Evolutionary conservation across 176 grass and related monocot genomes (phyloP).

Genomic region (Zoysia pacifica): DNA sequence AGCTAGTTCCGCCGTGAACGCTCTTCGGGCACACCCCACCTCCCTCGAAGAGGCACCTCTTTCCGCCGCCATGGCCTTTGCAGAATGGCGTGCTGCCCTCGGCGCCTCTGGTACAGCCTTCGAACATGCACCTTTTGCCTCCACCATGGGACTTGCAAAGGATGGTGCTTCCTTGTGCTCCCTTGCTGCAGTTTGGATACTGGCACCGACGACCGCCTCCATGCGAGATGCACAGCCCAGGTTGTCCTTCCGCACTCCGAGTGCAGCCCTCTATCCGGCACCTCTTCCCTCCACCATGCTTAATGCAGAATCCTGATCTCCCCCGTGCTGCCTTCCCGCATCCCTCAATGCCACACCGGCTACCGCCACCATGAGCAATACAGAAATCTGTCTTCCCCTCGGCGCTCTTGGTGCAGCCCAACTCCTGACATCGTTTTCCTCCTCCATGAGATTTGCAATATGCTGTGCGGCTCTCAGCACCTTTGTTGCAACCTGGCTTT

Average conservation of each 20-base stretch:
- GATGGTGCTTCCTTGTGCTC: conserved; percentile 83
- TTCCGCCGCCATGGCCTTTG: conserved; percentile 81
- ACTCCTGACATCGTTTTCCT: conserved; percentile 72
- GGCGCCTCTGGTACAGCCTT: conserved; percentile 78
- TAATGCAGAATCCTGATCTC: conserved; percentile 80
- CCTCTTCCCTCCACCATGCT: conserved; percentile 82
- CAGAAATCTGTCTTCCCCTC: conserved; percentile 93
- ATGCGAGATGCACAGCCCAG: conserved; percentile 80
- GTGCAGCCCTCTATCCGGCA: conserved; percentile 70
- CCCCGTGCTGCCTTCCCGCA: conserved; percentile 75
- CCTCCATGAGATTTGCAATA: conserved; percentile 92
- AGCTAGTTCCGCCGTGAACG: conserved; percentile 80
- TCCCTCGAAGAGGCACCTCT: conserved; percentile 83
- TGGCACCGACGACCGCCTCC: conserved; percentile 88
- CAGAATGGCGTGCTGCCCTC: conserved; percentile 83
- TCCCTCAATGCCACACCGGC: conserved; percentile 43
- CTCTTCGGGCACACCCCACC: conserved; percentile 76
- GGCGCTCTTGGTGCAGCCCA: conserved; percentile 88
- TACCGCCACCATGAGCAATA: conserved; percentile 82
- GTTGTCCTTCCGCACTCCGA: conserved; percentile 73
- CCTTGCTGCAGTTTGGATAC: conserved; percentile 58
- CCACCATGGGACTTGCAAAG: conserved; percentile 90
- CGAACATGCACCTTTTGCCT: conserved; percentile 73
- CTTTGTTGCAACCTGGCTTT: conserved; percentile 85
- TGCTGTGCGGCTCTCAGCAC: conserved; percentile 75